Percentiles rank a stretch among this genome's conserved stretches.
These are phyloP conservation scores for Curvularia spicifera DNA, from an alignment of 2,329 filamentous ascomycete genomes.

Conservation along the genomic window DNA sequence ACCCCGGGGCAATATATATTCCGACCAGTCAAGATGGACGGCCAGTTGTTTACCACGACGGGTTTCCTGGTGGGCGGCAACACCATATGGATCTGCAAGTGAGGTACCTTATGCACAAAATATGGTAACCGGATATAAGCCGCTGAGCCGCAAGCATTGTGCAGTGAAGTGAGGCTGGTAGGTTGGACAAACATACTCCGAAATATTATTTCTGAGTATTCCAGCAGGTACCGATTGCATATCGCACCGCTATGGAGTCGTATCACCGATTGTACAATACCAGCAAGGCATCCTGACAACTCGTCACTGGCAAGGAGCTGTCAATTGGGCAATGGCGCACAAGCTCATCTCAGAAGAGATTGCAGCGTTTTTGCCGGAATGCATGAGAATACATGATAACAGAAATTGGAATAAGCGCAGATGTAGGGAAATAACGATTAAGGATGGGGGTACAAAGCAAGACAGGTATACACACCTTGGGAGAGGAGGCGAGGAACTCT, in stretches of 20 bases:
- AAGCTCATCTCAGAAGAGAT: background rate
- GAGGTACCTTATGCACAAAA: constrained; percentile 7
- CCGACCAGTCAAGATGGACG: constrained; percentile 25
- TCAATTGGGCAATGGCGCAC: background rate
- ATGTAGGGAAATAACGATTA: background rate
- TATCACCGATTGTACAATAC: background rate
- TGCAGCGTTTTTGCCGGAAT: background rate
- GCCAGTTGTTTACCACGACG: constrained; percentile 11
- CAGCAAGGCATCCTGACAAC: background rate
- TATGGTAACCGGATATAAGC: constrained; percentile 22
- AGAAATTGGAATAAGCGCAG: background rate
- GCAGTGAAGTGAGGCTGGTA: background rate
- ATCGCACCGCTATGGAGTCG: background rate
- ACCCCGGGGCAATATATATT: constrained; percentile 36
- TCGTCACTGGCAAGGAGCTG: background rate
- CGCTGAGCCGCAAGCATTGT: constrained; percentile 32
- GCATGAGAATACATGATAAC: background rate
- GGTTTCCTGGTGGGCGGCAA: constrained; percentile 20
- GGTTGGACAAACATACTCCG: background rate
- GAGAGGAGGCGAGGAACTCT: background rate
- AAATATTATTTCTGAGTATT: background rate
- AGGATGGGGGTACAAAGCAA: background rate
- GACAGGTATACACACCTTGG: background rate
- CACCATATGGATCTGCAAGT: constrained; percentile 19
- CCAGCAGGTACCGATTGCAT: background rate